Conservation (phyloP, 2,329 filamentous ascomycete species). For the Neofusicoccum kwambonambiense region DNA sequence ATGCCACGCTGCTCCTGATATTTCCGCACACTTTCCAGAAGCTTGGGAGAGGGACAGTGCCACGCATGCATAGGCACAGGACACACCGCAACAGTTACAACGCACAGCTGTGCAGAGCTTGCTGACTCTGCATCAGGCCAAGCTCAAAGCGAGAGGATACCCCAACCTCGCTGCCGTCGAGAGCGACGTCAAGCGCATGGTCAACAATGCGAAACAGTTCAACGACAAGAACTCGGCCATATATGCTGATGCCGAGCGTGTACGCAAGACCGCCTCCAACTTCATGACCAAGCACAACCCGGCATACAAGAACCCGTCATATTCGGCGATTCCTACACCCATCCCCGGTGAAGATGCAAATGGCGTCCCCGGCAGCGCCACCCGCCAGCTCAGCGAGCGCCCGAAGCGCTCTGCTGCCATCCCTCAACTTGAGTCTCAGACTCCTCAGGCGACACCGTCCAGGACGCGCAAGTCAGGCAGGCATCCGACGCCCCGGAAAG, state of each 20-base stretch:
- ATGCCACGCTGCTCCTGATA: not conserved
- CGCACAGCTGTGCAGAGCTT: not conserved
- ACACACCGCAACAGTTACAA: not conserved
- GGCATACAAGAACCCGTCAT: conserved; percentile 68
- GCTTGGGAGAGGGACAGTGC: not conserved
- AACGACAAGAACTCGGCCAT: conserved; percentile 70
- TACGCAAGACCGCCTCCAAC: conserved; percentile 82
- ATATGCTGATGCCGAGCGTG: conserved; percentile 81
- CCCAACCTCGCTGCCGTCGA: conserved; percentile 71
- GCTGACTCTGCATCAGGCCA: conserved; percentile 45
- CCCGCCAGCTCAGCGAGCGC: conserved; percentile 18
- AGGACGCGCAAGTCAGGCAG: conserved; percentile 27
- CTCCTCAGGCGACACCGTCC: conserved; percentile 3
- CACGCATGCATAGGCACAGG: conserved; percentile 4
- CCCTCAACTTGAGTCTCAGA: not conserved
- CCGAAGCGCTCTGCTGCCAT: conserved; percentile 11
- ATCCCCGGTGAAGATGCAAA: conserved; percentile 51
- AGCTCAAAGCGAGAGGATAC: conserved; percentile 69
- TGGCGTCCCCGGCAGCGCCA: conserved; percentile 1
- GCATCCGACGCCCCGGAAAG: conserved; percentile 29
- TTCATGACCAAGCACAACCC: conserved; percentile 87
- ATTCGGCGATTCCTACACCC: conserved; percentile 71
- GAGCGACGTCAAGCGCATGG: conserved; percentile 83
- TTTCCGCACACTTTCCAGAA: not conserved
- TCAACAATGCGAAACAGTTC: conserved; percentile 82